These are phyloP conservation scores for Davidsoniella eucalypti DNA, from an alignment of 2,329 filamentous ascomycete genomes.

Conservation along the genomic window DNA sequence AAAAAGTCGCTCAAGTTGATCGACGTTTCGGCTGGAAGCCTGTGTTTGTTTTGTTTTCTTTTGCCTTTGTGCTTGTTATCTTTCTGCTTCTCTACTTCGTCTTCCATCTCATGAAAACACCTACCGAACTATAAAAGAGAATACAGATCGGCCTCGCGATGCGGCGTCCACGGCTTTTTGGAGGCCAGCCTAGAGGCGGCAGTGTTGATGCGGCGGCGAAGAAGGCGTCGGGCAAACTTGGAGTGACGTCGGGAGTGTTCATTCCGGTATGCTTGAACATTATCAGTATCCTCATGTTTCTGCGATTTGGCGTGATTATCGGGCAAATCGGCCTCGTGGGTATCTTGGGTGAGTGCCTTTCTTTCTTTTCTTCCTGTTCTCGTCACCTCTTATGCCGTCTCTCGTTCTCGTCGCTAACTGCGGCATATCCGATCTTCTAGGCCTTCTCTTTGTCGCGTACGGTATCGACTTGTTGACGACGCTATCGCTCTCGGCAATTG, in stretches of 20 bases:
- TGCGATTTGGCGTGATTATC: slow-evolving; percentile 72
- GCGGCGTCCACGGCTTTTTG: too few relatives aligned
- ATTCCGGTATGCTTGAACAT: slow-evolving; percentile 83
- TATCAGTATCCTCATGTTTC: slow-evolving; percentile 80
- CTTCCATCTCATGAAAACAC: too few relatives aligned
- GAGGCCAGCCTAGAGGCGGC: too few relatives aligned
- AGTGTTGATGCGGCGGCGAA: background rate
- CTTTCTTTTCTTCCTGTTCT: background rate
- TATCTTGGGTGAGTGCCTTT: slow-evolving; percentile 48
- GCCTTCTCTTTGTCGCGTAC: slow-evolving; percentile 60
- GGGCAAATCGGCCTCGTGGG: slow-evolving; percentile 66
- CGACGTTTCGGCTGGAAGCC: too few relatives aligned
- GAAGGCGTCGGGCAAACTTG: slow-evolving; percentile 41
- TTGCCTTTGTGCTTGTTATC: too few relatives aligned
- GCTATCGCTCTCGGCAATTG: slow-evolving; percentile 74
- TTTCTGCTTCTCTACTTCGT: too few relatives aligned
- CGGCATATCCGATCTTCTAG: slow-evolving; percentile 22
- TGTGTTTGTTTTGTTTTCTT: too few relatives aligned
- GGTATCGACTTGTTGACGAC: slow-evolving; percentile 69
- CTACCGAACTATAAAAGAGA: too few relatives aligned
- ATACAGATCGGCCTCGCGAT: too few relatives aligned
- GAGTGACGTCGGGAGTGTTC: slow-evolving; percentile 64
- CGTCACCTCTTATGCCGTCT: background rate
- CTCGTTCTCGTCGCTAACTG: background rate
- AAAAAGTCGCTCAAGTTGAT: too few relatives aligned